Evolutionary conservation across 345 rosid genomes (phyloP).

Genomic region (Diplotaxis tenuifolia): DNA sequence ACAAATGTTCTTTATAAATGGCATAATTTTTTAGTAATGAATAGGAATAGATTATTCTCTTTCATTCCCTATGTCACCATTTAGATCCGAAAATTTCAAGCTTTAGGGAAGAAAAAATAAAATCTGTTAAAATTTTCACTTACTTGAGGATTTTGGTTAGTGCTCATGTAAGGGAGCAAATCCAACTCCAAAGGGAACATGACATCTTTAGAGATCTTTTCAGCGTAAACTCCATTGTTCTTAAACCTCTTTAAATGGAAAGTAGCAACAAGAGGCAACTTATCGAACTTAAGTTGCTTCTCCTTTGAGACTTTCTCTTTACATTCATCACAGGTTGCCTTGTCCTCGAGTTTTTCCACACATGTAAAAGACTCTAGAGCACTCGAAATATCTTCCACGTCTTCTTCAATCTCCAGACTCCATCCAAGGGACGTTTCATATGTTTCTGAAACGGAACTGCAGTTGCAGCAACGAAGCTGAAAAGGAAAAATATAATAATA

Average conservation of each 20-base stretch:
- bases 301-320: conserved; percentile 60
- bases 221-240: conserved; percentile 54
- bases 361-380: conserved; percentile 78
- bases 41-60: too few species aligned
- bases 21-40: too few species aligned
- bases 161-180: conserved; percentile 59
- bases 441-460: conserved; percentile 56
- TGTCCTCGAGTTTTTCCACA: conserved; percentile 72
- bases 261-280: conserved; percentile 63
- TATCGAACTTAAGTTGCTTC: conserved; percentile 78
- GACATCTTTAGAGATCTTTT: conserved; percentile 74
- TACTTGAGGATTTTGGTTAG: conserved; percentile 41
- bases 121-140: conserved; percentile 14
- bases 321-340: conserved; percentile 65
- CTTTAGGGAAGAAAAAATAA: not conserved
- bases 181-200: conserved; percentile 77
- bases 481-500: conserved; percentile 4
- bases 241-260: conserved; percentile 93
- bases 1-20: too few species aligned
- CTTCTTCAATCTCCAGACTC: conserved; percentile 78
- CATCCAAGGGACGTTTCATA: conserved; percentile 60
- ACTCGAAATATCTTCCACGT: conserved; percentile 49
- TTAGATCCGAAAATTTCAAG: too few species aligned
- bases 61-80: too few species aligned
- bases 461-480: conserved; percentile 72